A percentile compares a stretch with the other conserved stretches of the same genome.
These are phyloP conservation scores for Backusella macrospora DNA, from an alignment of 192 early-diverging fungal genomes.

Conservation along the genomic window DNA sequence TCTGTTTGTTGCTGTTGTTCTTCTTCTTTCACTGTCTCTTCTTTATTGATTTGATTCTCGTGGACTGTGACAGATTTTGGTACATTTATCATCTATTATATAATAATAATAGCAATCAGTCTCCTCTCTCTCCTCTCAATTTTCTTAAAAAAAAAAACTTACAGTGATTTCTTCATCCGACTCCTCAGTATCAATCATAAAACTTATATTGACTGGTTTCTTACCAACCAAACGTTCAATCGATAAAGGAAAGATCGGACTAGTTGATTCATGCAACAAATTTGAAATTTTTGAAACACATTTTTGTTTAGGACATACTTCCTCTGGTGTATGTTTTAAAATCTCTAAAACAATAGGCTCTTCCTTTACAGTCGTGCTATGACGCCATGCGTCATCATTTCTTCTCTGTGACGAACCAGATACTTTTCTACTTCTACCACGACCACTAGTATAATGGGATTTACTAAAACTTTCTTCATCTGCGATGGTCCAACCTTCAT, in stretches of 20 bases:
- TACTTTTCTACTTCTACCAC: constrained; percentile 19
- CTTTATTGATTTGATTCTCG: not conserved
- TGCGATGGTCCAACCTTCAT: not conserved
- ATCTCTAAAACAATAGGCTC: constrained; percentile 1
- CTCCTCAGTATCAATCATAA: constrained; percentile 26
- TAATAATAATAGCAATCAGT: too few relatives aligned
- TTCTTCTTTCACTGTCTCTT: not conserved
- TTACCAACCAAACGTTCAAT: constrained; percentile 19
- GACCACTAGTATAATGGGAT: not conserved
- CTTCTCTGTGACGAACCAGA: not conserved
- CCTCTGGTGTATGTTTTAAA: not conserved
- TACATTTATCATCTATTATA: not conserved
- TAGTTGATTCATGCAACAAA: constrained; percentile 5
- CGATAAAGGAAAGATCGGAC: constrained; percentile 24
- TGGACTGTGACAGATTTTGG: not conserved
- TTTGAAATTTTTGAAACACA: not conserved
- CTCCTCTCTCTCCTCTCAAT: too few relatives aligned
- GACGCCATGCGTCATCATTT: constrained; percentile 19
- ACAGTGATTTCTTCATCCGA: constrained; percentile 24
- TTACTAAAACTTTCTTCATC: constrained; percentile 5
- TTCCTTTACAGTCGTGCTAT: not conserved
- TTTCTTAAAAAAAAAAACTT: not conserved
- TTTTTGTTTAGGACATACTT: not conserved
- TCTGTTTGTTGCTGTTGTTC: not conserved
- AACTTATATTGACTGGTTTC: constrained; percentile 17